phyloP scores from a whole-genome alignment of 176 grass and related monocot species.

The Musa troglodytarum region DNA sequence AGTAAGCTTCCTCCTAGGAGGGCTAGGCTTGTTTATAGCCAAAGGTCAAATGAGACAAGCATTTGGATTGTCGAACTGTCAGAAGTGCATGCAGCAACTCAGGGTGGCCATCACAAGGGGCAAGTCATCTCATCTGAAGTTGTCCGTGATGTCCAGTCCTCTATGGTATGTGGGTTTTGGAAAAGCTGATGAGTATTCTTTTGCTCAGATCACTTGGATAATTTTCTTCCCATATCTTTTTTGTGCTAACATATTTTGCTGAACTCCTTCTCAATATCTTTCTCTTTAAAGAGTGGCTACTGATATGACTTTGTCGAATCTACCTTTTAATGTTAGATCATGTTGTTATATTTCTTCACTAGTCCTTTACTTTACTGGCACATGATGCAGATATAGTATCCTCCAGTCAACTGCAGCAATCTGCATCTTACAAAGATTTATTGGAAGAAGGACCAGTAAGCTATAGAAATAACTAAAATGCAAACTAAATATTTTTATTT shows the following conservation, averaged over 20 bases:
- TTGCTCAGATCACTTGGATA: not conserved
- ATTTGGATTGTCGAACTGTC: constrained; percentile 93
- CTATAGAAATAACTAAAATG: too few species aligned
- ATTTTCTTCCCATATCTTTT: not conserved
- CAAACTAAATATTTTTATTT: too few species aligned
- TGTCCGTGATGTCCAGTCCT: constrained; percentile 86
- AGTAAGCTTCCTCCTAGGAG: constrained; percentile 84
- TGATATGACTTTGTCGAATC: too few species aligned
- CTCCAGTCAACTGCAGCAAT: too few species aligned
- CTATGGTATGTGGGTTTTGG: constrained; percentile 56
- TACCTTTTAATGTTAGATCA: too few species aligned
- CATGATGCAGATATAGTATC: too few species aligned
- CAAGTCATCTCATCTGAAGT: constrained; percentile 74
- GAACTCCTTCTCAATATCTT: not conserved
- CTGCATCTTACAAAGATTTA: too few species aligned
- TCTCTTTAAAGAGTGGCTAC: not conserved
- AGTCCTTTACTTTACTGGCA: too few species aligned
- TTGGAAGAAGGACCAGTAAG: too few species aligned
- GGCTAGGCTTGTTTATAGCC: constrained; percentile 89
- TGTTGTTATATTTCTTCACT: too few species aligned
- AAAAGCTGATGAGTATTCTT: constrained; percentile 2
- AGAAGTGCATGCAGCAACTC: constrained; percentile 92
- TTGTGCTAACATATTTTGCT: not conserved
- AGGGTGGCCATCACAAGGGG: constrained; percentile 96
- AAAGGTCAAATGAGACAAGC: constrained; percentile 90